phyloP scores from a whole-genome alignment of 192 early-diverging fungal species.

The Coemansia sp. region DNA sequence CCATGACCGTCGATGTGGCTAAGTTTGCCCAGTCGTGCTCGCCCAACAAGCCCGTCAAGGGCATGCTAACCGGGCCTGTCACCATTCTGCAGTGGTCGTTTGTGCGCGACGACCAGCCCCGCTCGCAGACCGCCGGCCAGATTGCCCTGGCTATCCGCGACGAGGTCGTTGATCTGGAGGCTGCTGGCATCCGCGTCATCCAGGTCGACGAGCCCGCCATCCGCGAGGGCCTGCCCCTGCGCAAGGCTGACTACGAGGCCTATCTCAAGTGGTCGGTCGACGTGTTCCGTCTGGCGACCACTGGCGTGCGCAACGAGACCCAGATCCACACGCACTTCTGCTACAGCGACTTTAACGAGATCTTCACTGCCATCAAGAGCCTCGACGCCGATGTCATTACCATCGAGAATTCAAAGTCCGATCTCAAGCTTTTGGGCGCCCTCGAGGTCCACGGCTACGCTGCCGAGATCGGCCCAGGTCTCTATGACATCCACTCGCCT shows the following conservation, averaged over 20 bases:
- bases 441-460: conserved; percentile 83
- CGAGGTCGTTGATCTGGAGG: conserved; percentile 93
- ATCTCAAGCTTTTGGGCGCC: conserved; percentile 89
- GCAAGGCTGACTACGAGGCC: conserved; percentile 77
- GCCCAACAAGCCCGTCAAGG: conserved; percentile 87
- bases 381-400: conserved; percentile 97
- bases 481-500: conserved; percentile 99
- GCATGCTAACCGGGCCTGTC: conserved; percentile 98
- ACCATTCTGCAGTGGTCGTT: conserved; percentile 99
- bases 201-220: conserved; percentile 99
- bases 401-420: conserved; percentile 97
- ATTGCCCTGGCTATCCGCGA: conserved; percentile 94
- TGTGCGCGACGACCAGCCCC: conserved; percentile 95
- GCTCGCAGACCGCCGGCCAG: conserved; percentile 79
- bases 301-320: conserved; percentile 80
- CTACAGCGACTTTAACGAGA: conserved; percentile 99
- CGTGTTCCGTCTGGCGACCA: conserved; percentile 87
- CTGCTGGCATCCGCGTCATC: conserved; percentile 88
- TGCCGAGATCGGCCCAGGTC: conserved; percentile 93
- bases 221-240: conserved; percentile 96
- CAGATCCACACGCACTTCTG: conserved; percentile 99
- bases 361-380: conserved; percentile 89
- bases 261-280: conserved; percentile 97
- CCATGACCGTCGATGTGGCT: conserved; percentile 91
- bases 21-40: conserved; percentile 89